A percentile compares a stretch with the other conserved stretches of the same genome.
phyloP scores from a whole-genome alignment of 2,329 filamentous ascomycete genomes.

The Ascomycota sp. region DNA sequence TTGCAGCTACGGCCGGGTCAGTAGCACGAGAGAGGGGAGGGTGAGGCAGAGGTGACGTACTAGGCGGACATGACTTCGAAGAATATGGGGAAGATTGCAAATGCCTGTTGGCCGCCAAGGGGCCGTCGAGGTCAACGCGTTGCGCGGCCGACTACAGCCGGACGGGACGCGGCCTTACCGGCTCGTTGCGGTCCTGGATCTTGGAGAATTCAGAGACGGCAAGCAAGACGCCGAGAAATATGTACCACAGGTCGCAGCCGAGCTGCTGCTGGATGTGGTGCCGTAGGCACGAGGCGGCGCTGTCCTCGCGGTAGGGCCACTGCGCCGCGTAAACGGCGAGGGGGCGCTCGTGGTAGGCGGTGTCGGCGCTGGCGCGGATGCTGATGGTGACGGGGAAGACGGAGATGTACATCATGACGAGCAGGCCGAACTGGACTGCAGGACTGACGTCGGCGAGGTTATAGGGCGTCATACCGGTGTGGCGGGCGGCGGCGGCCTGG shows the following conservation, averaged over 20 bases:
- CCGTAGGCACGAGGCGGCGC: constrained; percentile 10
- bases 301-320: constrained; percentile 7
- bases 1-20: constrained; percentile 9
- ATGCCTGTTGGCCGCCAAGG: constrained; percentile 5
- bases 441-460: constrained; percentile 27
- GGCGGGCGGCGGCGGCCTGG: constrained; percentile 30
- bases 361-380: constrained; percentile 36
- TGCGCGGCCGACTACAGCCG: too few species aligned
- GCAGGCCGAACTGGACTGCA: constrained; percentile 33
- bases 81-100: constrained; percentile 12
- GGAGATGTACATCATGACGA: constrained; percentile 47
- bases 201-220: constrained; percentile 7
- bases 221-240: constrained; percentile 12
- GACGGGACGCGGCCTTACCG: constrained; percentile 5
- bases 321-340: constrained; percentile 34
- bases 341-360: constrained; percentile 38
- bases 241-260: constrained; percentile 21
- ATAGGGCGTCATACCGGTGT: constrained; percentile 28
- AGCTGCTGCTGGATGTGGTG: constrained; percentile 17
- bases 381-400: constrained; percentile 40
- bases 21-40: background rate
- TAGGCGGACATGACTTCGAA: constrained; percentile 15
- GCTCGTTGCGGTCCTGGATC: constrained; percentile 8
- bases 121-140: background rate
- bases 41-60: constrained; percentile 5